These are phyloP conservation scores for Gossypioides kirkii DNA, from an alignment of 345 rosid genomes.

Conservation along the genomic window DNA sequence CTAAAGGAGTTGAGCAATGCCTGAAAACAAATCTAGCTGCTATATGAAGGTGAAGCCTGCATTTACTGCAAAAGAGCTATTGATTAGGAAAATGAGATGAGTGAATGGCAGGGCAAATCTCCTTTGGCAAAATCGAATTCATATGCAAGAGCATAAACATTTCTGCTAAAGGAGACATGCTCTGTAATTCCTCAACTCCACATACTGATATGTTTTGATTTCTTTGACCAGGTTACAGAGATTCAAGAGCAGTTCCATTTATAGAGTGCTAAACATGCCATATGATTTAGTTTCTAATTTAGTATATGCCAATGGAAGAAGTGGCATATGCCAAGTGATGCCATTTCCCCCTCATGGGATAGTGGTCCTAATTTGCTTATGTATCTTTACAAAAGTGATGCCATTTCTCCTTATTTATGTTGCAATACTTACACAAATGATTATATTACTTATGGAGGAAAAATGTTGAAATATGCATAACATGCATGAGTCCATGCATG, in stretches of 20 bases:
- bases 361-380: slow-evolving; percentile 30
- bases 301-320: slow-evolving; percentile 14
- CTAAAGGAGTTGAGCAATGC: background rate
- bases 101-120: slow-evolving; percentile 28
- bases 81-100: background rate
- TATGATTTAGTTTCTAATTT: background rate
- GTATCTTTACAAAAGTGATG: slow-evolving; percentile 2
- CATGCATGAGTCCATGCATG: slow-evolving; percentile 17
- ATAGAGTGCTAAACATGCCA: slow-evolving; percentile 3
- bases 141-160: slow-evolving; percentile 10
- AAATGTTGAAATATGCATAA: background rate
- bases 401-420: slow-evolving; percentile 1
- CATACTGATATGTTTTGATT: background rate
- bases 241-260: slow-evolving; percentile 9
- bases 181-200: slow-evolving; percentile 24
- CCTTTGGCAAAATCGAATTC: slow-evolving; percentile 26
- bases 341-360: slow-evolving; percentile 22
- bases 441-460: background rate
- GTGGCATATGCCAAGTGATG: slow-evolving; percentile 29
- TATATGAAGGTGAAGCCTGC: background rate
- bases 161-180: slow-evolving; percentile 25
- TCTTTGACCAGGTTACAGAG: background rate
- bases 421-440: background rate
- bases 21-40: background rate
- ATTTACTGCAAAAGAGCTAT: background rate